Percentiles rank a stretch among this genome's conserved stretches.
Conservation (phyloP, 2,329 filamentous ascomycete genomes). For the Cercospora nicotianae region DNA sequence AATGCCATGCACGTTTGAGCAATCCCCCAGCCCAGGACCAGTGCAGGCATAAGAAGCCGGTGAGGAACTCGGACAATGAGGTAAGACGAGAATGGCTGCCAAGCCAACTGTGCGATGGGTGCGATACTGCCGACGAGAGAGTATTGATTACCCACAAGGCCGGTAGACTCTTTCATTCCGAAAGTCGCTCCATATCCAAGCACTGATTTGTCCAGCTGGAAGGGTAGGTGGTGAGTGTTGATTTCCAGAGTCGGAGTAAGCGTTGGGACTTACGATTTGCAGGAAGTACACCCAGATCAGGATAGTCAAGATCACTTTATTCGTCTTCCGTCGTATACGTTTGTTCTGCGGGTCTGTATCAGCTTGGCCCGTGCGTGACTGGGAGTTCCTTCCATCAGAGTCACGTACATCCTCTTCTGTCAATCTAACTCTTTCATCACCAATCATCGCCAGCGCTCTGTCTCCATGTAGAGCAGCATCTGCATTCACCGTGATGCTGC, state of each 20-base stretch:
- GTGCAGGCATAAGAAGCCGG: constrained; percentile 65
- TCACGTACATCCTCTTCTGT: constrained; percentile 41
- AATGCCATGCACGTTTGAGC: constrained; percentile 62
- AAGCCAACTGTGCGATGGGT: constrained; percentile 56
- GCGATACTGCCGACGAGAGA: constrained; percentile 52
- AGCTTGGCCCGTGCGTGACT: neutral
- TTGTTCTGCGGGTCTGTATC: constrained; percentile 42
- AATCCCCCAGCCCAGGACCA: constrained; percentile 62
- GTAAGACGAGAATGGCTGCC: constrained; percentile 66
- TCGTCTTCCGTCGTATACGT: constrained; percentile 62
- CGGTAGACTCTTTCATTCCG: constrained; percentile 47
- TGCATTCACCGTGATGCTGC: constrained; percentile 12
- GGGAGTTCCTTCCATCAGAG: neutral
- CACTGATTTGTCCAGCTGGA: constrained; percentile 54
- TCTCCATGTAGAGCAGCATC: constrained; percentile 26
- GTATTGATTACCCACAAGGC: constrained; percentile 52
- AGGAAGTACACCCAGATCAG: constrained; percentile 62
- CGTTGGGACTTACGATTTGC: constrained; percentile 30
- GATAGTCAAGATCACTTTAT: constrained; percentile 57
- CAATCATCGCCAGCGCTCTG: constrained; percentile 25
- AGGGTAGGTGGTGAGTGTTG: neutral
- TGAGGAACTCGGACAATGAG: constrained; percentile 63
- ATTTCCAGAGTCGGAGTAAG: neutral
- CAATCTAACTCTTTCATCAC: constrained; percentile 34
- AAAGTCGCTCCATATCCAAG: constrained; percentile 52